Evolutionary conservation across 2,329 filamentous ascomycete genomes (phyloP), one percentile per base, ranked within the genome.

Genomic region (Fonsecaea pedrosoi): DNA sequence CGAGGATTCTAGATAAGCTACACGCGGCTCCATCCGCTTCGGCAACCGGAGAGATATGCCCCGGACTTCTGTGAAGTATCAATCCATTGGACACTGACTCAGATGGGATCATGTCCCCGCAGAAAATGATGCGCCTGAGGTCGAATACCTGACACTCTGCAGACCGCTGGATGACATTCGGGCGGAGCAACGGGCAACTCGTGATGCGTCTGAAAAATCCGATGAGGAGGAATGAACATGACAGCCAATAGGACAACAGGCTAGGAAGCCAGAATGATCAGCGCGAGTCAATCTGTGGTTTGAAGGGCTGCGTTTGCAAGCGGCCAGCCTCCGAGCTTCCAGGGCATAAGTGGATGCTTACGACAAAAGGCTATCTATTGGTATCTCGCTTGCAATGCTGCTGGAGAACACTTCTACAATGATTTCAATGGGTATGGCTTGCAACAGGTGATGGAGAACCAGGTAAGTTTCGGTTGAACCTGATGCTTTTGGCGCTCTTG

Each of bases 361-460:
- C 53, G 13, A 42, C 54, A 37, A 32, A 61, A 37, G 65, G 56
- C 25, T 65, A 50, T 32, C 15, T 50, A 13, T 34, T 56, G 35
- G 13, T 61, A 7, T 40, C 56, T 15, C 32, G 32, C 12, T 34
- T 68, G 48, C 65, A 56, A 18, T 13, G 34, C 7, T 8, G 7
- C 35, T 18, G 30, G 9, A 7, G 18, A 45, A 32, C 32, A 67
- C 38, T 55, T 42, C 38, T 62, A n/a, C 54, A 53, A 13, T 50
- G 56, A 61, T 34, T 65, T 35, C 56, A 58, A 37, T 53, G 56
- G 48, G 9, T 65, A 61, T 58, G 65, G 65, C 1, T 65, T 61
- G 9, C 65, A 68, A 57, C 62, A 68, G 34, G 62, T 65, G 37
- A 54, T 68, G 37, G 65, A 68, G 30, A 68, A 65, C 61, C 62